Evolutionary conservation across 306 rosid genomes (phyloP).

Genomic region (Gleditsia sinensis): DNA sequence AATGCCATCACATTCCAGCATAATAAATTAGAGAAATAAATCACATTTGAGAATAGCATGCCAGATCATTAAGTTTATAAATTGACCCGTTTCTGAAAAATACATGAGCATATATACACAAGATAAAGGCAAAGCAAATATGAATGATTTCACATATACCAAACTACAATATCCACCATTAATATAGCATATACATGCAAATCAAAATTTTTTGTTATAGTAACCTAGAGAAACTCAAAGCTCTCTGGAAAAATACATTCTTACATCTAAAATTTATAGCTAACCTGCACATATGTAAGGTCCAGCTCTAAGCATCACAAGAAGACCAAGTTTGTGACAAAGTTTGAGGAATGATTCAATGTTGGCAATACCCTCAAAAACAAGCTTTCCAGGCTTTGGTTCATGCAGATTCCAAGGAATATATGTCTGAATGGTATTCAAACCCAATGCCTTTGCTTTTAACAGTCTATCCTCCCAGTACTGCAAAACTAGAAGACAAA

Average conservation of each 20-base stretch:
- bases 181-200: conserved; percentile 3
- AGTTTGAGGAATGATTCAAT: conserved; percentile 71
- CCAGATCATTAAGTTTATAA: not conserved
- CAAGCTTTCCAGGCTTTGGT: conserved; percentile 67
- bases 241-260: not conserved
- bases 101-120: conserved; percentile 9
- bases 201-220: conserved; percentile 9
- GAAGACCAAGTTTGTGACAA: conserved; percentile 74
- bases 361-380: conserved; percentile 79
- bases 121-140: not conserved
- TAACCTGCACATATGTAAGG: conserved; percentile 92
- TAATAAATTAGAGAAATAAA: not conserved
- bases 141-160: not conserved
- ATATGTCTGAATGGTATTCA: conserved; percentile 89
- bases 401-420: conserved; percentile 97
- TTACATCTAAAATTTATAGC: conserved; percentile 29
- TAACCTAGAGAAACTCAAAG: conserved; percentile 19
- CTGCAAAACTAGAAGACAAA: conserved; percentile 53
- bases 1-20: not conserved
- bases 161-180: conserved; percentile 14
- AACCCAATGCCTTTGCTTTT: conserved; percentile 92
- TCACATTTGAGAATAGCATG: conserved; percentile 15
- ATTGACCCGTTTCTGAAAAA: not conserved
- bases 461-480: conserved; percentile 95
- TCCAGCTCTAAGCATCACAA: conserved; percentile 89